These are phyloP conservation scores for Breynia disticha DNA, from an alignment of 441 rosid species.

Conservation along the genomic window DNA sequence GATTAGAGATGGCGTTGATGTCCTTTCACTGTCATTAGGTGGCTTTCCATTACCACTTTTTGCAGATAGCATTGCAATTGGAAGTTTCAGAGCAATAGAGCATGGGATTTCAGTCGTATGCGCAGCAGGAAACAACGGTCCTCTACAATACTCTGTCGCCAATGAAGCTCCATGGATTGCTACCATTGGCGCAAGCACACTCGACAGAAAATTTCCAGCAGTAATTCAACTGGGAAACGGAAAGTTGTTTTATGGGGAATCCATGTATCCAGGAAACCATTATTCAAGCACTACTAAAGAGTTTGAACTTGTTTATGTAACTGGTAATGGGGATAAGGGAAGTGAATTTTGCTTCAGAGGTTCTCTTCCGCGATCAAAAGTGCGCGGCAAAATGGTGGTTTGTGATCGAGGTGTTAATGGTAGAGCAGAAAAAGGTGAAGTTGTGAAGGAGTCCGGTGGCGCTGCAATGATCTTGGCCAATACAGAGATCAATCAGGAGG, in stretches of 20 bases:
- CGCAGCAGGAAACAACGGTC: slow-evolving; percentile 69
- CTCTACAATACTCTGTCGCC: slow-evolving; percentile 53
- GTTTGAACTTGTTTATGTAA: slow-evolving; percentile 58
- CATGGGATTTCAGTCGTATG: slow-evolving; percentile 55
- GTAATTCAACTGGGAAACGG: slow-evolving; percentile 49
- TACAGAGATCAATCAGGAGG: slow-evolving; percentile 58
- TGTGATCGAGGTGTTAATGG: slow-evolving; percentile 72
- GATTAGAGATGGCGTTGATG: slow-evolving; percentile 57
- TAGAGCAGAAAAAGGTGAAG: slow-evolving; percentile 67
- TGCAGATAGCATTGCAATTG: slow-evolving; percentile 68
- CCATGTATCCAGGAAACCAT: slow-evolving; percentile 46
- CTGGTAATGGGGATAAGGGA: slow-evolving; percentile 40
- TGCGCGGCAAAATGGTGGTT: slow-evolving; percentile 66
- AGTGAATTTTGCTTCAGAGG: slow-evolving; percentile 60
- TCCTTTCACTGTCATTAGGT: slow-evolving; percentile 57
- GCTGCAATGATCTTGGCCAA: slow-evolving; percentile 74
- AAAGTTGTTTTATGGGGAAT: slow-evolving; percentile 46
- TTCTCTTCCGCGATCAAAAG: slow-evolving; percentile 45
- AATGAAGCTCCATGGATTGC: slow-evolving; percentile 75
- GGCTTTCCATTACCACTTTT: slow-evolving; percentile 65
- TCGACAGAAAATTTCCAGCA: slow-evolving; percentile 60
- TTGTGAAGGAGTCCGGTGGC: slow-evolving; percentile 72
- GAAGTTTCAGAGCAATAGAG: slow-evolving; percentile 50
- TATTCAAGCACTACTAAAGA: slow-evolving; percentile 34
- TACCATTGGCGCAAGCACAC: slow-evolving; percentile 57